Evolutionary conservation across 1,139 yeast species (phyloP).

Genomic region (Kodamaea suecica): DNA sequence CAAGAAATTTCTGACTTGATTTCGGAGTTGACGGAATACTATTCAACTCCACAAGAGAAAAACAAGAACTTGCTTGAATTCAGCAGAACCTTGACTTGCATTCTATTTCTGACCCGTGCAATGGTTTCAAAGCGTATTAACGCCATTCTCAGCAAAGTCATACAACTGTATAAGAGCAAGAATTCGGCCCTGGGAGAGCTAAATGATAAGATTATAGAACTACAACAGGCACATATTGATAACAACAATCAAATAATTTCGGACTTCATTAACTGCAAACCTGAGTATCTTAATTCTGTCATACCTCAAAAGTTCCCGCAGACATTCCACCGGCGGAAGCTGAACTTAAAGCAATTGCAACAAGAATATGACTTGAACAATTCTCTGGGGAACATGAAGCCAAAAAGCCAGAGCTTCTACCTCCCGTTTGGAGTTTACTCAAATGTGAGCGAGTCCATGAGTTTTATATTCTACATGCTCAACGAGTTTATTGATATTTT

Average conservation of each 20-base stretch:
- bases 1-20: slow-evolving; percentile 27
- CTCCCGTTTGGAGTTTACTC: slow-evolving; percentile 41
- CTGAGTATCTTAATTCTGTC: slow-evolving; percentile 26
- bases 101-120: slow-evolving; percentile 30
- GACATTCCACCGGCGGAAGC: slow-evolving; percentile 30
- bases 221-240: slow-evolving; percentile 27
- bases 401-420: slow-evolving; percentile 26
- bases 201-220: slow-evolving; percentile 26
- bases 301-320: slow-evolving; percentile 32
- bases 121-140: slow-evolving; percentile 31
- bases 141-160: slow-evolving; percentile 24
- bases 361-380: slow-evolving; percentile 12
- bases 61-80: slow-evolving; percentile 16
- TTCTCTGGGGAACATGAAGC: slow-evolving; percentile 13
- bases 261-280: slow-evolving; percentile 26
- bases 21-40: slow-evolving; percentile 18
- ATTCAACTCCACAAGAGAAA: slow-evolving; percentile 16
- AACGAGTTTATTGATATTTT: slow-evolving; percentile 33
- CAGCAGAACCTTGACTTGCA: slow-evolving; percentile 28
- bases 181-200: slow-evolving; percentile 15
- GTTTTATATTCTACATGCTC: slow-evolving; percentile 30
- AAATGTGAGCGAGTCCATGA: slow-evolving; percentile 31
- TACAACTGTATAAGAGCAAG: slow-evolving; percentile 23
- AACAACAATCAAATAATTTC: slow-evolving; percentile 23
- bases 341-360: slow-evolving; percentile 15